Evolutionary conservation across 1,284 basidiomycete genomes (phyloP).

Genomic region (Microbotryomycetes sp.): DNA sequence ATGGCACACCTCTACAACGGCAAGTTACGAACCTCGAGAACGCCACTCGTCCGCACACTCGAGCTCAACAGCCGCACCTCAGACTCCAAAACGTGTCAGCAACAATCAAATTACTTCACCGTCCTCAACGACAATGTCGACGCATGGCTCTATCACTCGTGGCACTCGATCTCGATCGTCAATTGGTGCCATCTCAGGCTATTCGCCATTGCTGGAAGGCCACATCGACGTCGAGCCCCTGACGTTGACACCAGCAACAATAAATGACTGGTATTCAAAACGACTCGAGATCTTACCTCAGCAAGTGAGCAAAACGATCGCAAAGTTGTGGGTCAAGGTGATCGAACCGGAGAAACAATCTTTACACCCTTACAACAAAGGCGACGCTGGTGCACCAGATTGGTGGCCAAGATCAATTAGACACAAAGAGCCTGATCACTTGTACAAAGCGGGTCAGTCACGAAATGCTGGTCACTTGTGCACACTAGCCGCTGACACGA

Average conservation of each 20-base stretch:
- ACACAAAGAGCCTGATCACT: slow-evolving; percentile 52
- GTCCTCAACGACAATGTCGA: neutral
- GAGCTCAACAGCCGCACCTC: neutral
- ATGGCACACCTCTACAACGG: neutral
- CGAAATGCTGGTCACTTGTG: neutral
- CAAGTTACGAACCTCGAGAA: neutral
- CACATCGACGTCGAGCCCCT: neutral
- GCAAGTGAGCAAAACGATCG: slow-evolving; percentile 50
- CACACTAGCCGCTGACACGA: neutral
- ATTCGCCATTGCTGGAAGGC: neutral
- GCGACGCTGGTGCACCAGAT: slow-evolving; percentile 47
- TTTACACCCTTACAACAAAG: slow-evolving; percentile 51
- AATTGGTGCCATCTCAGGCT: neutral
- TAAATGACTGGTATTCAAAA: slow-evolving; percentile 40
- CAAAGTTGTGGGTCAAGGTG: slow-evolving; percentile 51
- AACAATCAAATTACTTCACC: neutral
- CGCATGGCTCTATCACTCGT: neutral
- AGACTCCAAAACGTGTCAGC: neutral
- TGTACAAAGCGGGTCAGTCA: slow-evolving; percentile 46
- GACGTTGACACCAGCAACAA: slow-evolving; percentile 32
- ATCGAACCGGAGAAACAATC: slow-evolving; percentile 53
- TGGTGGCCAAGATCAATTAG: slow-evolving; percentile 52
- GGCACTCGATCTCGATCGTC: neutral
- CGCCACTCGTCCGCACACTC: neutral
- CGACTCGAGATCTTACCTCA: slow-evolving; percentile 47